A percentile compares a stretch with the other conserved stretches of the same genome.
Evolutionary conservation across 306 rosid genomes (phyloP).

Genomic region (Glycine latifolia): DNA sequence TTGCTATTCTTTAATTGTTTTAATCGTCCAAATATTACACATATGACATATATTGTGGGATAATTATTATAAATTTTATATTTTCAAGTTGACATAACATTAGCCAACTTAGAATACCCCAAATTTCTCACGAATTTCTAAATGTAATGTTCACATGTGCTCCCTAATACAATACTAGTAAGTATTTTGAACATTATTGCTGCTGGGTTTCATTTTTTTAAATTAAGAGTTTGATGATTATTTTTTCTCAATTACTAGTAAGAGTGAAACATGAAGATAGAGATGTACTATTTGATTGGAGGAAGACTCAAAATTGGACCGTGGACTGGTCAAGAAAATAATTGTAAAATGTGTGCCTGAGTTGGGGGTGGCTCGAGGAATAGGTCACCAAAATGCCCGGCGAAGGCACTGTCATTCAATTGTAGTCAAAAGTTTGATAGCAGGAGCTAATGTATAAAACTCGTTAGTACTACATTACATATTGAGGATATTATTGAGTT

Average conservation of each 20-base stretch:
- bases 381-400: slow-evolving; percentile 47
- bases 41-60: too few relatives aligned
- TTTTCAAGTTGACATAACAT: slow-evolving; percentile 5
- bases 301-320: slow-evolving; percentile 39
- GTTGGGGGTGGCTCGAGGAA: slow-evolving; percentile 82
- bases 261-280: slow-evolving; percentile 36
- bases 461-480: too few relatives aligned
- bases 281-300: background rate
- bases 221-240: background rate
- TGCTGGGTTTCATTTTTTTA: slow-evolving; percentile 17
- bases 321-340: slow-evolving; percentile 53
- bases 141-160: slow-evolving; percentile 47
- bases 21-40: background rate
- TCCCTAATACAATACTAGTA: slow-evolving; percentile 32
- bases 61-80: background rate
- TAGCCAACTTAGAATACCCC: background rate
- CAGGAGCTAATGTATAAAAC: too few relatives aligned
- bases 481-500: too few relatives aligned
- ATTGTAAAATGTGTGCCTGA: slow-evolving; percentile 1
- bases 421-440: slow-evolving; percentile 25
- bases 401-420: slow-evolving; percentile 47
- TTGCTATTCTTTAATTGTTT: slow-evolving; percentile 4
- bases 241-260: background rate
- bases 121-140: slow-evolving; percentile 41
- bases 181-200: slow-evolving; percentile 25